phyloP scores from a whole-genome alignment of 306 rosid species.

The Delonix regia region DNA sequence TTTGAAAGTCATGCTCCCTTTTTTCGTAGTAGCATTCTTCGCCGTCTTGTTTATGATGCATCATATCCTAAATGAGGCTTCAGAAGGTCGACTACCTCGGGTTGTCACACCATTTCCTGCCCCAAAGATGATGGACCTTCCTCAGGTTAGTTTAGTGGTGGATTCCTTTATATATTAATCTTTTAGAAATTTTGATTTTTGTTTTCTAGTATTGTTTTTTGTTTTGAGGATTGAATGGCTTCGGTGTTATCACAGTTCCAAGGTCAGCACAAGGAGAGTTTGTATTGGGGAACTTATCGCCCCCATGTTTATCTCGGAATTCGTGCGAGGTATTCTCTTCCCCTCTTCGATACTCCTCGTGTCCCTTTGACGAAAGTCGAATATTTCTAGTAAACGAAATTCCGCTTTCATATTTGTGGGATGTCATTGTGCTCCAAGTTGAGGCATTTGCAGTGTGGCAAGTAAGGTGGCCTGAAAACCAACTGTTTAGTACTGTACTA shows the following conservation, averaged over 20 bases:
- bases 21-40: conserved; percentile 60
- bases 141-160: conserved; percentile 73
- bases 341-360: neutral
- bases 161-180: neutral
- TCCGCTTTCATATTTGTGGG: neutral
- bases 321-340: conserved; percentile 73
- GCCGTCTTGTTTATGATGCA: conserved; percentile 53
- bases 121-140: conserved; percentile 83
- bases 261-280: conserved; percentile 90
- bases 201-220: neutral
- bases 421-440: neutral
- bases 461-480: neutral
- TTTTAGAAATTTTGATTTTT: neutral
- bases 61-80: conserved; percentile 39
- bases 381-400: neutral
- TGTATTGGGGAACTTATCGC: conserved; percentile 99
- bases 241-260: conserved; percentile 66
- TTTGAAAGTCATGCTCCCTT: conserved; percentile 55
- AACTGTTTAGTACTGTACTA: neutral
- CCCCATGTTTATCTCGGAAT: conserved; percentile 89
- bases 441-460: neutral
- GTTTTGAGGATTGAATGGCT: neutral
- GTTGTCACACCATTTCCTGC: conserved; percentile 84
- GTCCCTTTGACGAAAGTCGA: neutral
- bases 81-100: conserved; percentile 50